phyloP scores from a whole-genome alignment of 306 rosid species.

The Cucumis hystrix region DNA sequence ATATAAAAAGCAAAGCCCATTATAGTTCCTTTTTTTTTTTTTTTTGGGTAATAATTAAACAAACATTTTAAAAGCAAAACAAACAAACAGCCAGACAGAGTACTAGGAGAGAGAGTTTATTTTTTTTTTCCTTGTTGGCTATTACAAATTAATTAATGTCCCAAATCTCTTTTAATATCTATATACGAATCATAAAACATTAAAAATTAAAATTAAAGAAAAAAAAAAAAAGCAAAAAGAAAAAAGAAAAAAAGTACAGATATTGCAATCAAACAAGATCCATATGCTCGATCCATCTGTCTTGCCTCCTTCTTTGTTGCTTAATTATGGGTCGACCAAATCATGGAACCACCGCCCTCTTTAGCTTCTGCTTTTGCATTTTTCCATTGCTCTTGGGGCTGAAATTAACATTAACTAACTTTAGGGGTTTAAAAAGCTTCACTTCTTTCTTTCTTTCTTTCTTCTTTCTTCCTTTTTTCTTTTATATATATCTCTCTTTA shows the following conservation, averaged over 20 bases:
- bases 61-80: background rate
- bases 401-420: background rate
- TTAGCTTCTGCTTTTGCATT: constrained; percentile 98
- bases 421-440: background rate
- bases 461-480: background rate
- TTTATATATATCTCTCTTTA: background rate
- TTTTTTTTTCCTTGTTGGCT: background rate
- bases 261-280: constrained; percentile 7
- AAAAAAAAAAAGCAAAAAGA: no score
- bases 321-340: constrained; percentile 1
- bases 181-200: constrained; percentile 4
- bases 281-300: constrained; percentile 1
- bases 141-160: constrained; percentile 10
- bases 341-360: background rate
- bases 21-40: background rate
- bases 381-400: constrained; percentile 99
- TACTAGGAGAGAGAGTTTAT: constrained; percentile 6
- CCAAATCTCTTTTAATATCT: constrained; percentile 11
- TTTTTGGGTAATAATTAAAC: background rate
- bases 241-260: background rate
- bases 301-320: background rate
- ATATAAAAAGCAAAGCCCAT: constrained; percentile 3
- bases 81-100: constrained; percentile 6
- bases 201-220: background rate
- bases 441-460: background rate